Base-by-base conservation (phyloP, 2,329 filamentous ascomycete species). In the Trichophyton rubrum region DNA sequence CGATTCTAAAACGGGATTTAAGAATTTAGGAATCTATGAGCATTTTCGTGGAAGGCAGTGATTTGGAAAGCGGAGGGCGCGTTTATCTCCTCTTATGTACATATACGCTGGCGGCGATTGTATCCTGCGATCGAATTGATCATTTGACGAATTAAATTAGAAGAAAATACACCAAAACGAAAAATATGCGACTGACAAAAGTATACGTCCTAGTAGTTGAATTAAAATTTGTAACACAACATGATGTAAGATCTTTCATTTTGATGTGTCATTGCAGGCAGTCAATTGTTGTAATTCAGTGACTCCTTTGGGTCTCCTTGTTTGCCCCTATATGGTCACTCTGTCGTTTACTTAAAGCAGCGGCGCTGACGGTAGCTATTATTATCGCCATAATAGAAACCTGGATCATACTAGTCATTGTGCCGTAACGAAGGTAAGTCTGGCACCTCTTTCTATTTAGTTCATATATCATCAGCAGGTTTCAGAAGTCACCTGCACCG, bases 51-150 rank as follows among this genome's bases (percentile, higher is more conserved):
- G 2, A 75, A 78, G 59, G 72, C 75, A 66, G 60, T 67, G 65
- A 67, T 58, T 35, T 85, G 84, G 47, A 80, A 81, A 49, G 83
- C 80, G 0, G 84, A 83, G 0, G 85, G 85, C 17, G 79, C 78
- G 22, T 30, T 20, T 30, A 30, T 53, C 49, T 53, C 49, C 49
- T 53, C 49, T 47, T 53, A 53, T 53, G 49, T 53, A 53, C 22
- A 53, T 33, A 53, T 53, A 53, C n/a, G 13, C 2, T 11, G 49
- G 49, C 11, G 27, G 55, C 5, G 22, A 35, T 15, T 33, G 8
- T 24, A 13, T 15, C 13, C 49, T n/a, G 40, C 40, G n/a, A 3
- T 43, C n/a, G 40, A n/a, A 13, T 43, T n/a, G 4, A 6, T 53
- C 27, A 7, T 17, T 17, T 53, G 22, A 20, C 24, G 4, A n/a